Base-by-base conservation (phyloP, 768 basidiomycete genomes). In the Tylopilus sp. region DNA sequence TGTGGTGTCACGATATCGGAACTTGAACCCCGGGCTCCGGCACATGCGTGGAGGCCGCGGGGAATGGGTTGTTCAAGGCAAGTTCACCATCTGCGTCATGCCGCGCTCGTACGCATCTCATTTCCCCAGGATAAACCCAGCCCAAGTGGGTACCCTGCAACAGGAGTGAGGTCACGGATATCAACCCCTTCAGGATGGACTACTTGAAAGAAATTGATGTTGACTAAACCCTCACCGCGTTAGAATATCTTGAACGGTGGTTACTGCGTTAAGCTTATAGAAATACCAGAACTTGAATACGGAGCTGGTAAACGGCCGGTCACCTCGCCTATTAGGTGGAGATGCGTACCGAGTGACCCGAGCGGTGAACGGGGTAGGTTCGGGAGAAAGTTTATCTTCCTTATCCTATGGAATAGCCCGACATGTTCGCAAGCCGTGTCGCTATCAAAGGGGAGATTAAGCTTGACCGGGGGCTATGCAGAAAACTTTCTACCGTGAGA, bases 61-160 rank as follows among this genome's bases (percentile, higher is more conserved):
- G n/a, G n/a, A n/a, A n/a, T n/a, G n/a, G 93, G 8, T 73, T 97
- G 47, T 97, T 95, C 82, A 82, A 93, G 80, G 91, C 83, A 52
- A 28, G 70, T 52, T 20, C 20, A 33, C 33, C 18, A 41, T 39
- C 47, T 6, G 40, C 5, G 28, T 10, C 10, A 39, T 20, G 10
- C 8, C 35, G 12, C 38, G 20, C 38, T 39, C 11, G 38, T 12
- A 35, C 18, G 51, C 36, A 48, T 45, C 30, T 39, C 25, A 38
- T 31, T 40, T 22, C 33, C 10, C 9, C 65, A 95, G 90, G 91
- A 95, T 51, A 91, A 93, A 61, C 92, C 91, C n/a, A n/a, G n/a
- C n/a, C n/a, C 13, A 93, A 91, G 67, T 97, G 94, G 94, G 74
- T 80, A 1, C 88, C 92, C 0, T 72, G 89, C 66, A 83, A 87